phyloP scores from a whole-genome alignment of 257 asterid species.

The Solanum verrucosum region DNA sequence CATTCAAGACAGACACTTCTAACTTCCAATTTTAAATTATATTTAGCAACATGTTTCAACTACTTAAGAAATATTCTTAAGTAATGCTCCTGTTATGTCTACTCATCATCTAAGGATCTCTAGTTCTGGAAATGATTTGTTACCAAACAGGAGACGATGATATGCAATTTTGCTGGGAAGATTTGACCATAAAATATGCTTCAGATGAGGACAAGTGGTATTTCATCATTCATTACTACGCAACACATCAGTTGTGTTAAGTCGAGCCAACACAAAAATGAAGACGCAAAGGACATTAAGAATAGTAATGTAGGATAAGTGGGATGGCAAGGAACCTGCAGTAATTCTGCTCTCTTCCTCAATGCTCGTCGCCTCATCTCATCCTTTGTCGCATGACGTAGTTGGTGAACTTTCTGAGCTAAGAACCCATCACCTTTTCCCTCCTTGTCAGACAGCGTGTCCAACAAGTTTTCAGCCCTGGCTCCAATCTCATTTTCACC shows the following conservation, averaged over 20 bases:
- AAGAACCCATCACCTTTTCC: conserved; percentile 82
- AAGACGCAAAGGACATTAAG: not conserved
- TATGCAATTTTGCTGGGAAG: not conserved
- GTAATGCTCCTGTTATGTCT: not conserved
- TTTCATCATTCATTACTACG: not conserved
- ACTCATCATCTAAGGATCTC: not conserved
- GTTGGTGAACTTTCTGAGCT: conserved; percentile 63
- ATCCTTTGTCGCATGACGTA: conserved; percentile 86
- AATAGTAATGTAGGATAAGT: not conserved
- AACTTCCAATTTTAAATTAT: not conserved
- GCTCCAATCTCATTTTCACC: conserved; percentile 98
- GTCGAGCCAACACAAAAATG: not conserved
- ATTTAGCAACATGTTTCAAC: not conserved
- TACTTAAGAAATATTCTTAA: not conserved
- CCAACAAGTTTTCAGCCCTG: conserved; percentile 95
- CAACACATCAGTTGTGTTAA: not conserved
- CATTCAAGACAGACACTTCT: not conserved
- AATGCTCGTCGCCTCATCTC: conserved; percentile 95
- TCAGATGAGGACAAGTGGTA: not conserved
- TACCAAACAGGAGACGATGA: not conserved
- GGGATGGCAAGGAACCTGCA: conserved; percentile 42
- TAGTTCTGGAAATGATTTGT: not conserved
- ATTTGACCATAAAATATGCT: not conserved
- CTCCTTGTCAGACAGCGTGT: conserved; percentile 81
- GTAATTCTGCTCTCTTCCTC: conserved; percentile 76